A percentile compares a stretch with the other conserved stretches of the same genome.
These are phyloP conservation scores for Cutaneotrichosporon sp. DNA, from an alignment of 1,284 basidiomycete species.

Conservation along the genomic window DNA sequence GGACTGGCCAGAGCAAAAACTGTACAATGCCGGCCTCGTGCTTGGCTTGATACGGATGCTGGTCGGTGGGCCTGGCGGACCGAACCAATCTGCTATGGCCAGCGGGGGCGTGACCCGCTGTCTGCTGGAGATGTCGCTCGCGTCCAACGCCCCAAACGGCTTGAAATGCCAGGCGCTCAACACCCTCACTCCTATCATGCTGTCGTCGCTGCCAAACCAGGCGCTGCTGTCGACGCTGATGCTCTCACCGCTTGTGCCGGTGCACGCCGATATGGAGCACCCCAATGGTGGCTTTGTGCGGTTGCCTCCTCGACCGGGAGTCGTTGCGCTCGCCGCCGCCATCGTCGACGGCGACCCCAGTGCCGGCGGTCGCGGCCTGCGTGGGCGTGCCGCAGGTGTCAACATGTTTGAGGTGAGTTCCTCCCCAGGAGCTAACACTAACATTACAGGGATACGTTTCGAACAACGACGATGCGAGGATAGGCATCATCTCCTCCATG, in stretches of 20 bases:
- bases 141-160: constrained; percentile 81
- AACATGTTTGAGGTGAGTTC: constrained; percentile 50
- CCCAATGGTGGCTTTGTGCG: constrained; percentile 48
- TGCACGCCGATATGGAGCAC: constrained; percentile 46
- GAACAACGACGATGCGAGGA: constrained; percentile 47
- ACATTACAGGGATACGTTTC: constrained; percentile 39
- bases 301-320: constrained; percentile 46
- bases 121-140: constrained; percentile 78
- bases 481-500: constrained; percentile 47
- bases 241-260: constrained; percentile 49
- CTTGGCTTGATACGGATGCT: constrained; percentile 65
- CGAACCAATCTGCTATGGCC: constrained; percentile 57
- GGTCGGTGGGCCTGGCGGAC: constrained; percentile 64
- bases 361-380: constrained; percentile 38
- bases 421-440: neutral
- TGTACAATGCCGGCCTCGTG: constrained; percentile 68
- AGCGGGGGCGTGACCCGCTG: constrained; percentile 67
- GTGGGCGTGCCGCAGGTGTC: constrained; percentile 49
- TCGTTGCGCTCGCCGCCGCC: constrained; percentile 45
- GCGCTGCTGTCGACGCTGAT: constrained; percentile 50
- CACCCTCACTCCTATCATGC: constrained; percentile 60
- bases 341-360: constrained; percentile 43
- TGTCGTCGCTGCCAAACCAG: constrained; percentile 52
- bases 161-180: constrained; percentile 84
- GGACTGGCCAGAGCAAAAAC: constrained; percentile 91